Conservation (phyloP, 768 basidiomycete genomes). For the Mycena vitilis region DNA sequence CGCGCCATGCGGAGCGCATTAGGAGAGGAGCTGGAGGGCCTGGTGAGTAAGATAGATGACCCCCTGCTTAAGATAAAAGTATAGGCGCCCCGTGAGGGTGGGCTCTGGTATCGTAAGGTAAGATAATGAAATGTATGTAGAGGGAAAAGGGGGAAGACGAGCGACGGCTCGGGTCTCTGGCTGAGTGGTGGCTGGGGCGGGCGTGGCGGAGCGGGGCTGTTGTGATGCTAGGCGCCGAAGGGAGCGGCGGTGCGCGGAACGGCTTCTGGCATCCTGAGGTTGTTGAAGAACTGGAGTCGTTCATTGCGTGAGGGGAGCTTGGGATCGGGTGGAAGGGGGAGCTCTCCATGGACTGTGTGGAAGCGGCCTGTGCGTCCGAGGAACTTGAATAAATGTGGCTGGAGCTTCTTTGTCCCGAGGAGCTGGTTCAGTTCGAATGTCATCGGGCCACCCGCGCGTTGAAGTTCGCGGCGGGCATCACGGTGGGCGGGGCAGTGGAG, state of each 20-base stretch:
- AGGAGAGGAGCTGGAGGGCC: not conserved
- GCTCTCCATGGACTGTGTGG: conserved; percentile 40
- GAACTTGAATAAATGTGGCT: conserved; percentile 10
- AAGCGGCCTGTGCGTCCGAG: conserved; percentile 28
- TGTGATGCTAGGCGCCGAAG: not conserved
- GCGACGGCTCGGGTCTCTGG: too few relatives aligned
- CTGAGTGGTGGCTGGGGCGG: too few relatives aligned
- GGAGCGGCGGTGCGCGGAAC: not conserved
- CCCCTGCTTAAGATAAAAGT: not conserved
- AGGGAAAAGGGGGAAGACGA: not conserved
- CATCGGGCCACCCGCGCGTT: not conserved
- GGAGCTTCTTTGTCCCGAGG: conserved; percentile 1
- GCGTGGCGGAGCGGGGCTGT: not conserved
- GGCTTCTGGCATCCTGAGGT: not conserved
- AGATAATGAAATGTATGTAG: not conserved
- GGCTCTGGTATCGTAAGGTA: too few relatives aligned
- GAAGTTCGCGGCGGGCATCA: not conserved
- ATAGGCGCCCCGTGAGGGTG: conserved; percentile 6
- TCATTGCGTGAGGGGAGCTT: not conserved
- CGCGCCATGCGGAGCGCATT: not conserved
- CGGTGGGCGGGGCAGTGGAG: conserved; percentile 29
- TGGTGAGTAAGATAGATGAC: not conserved
- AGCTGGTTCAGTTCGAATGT: not conserved
- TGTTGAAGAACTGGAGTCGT: not conserved
- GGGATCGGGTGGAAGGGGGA: conserved; percentile 27